Base-by-base conservation (phyloP, 2,329 filamentous ascomycete genomes). In the Onygenales sp. region DNA sequence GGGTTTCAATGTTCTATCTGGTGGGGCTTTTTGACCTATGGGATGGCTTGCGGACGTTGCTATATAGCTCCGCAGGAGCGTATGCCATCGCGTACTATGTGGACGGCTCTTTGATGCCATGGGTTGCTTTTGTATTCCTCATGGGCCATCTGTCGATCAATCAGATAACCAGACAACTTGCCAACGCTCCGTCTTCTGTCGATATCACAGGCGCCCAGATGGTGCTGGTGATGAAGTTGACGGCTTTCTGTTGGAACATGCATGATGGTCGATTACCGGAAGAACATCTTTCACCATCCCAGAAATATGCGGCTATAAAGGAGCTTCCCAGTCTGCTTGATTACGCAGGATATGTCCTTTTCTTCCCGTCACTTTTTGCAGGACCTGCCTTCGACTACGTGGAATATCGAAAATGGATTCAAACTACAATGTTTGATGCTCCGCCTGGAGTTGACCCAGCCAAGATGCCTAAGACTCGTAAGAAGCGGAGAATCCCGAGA, bases 191-290 rank as follows among this genome's bases (percentile, higher is more conserved):
- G 0, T 77, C 80, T 40, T 71, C 74, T 1, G 77, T 95, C 55
- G 93, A 98, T 67, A 91, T 98, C 61, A 96, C 92, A 0, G 91
- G 80, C 56, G 90, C 92, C 1, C 93, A 98, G 70, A 98, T 98
- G 93, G 93, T 98, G 36, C 74, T 97, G 61, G 85, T 97, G 58
- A 98, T 98, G 89, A 98, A 98, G 71, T 82, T 98, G 37, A 89
- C 85, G 21, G 87, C 92, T 4, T 98, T 98, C 66, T 95, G 89
- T 74, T 98, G 93, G 93, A 97, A 97, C 66, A 85, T 97, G 7
- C 90, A 93, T 63, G 93, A 98, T 68, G 94, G 93, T 17, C 83
- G 85, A 54, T 77, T 95, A 17, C 84, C 88, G 2, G 82, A 86
- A 14, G 79, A 85, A 43, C 82, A 91, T 54, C 80, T 98, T n/a